Conservation (phyloP, 164 flowering plant species). For the Taxillus chinensis region DNA sequence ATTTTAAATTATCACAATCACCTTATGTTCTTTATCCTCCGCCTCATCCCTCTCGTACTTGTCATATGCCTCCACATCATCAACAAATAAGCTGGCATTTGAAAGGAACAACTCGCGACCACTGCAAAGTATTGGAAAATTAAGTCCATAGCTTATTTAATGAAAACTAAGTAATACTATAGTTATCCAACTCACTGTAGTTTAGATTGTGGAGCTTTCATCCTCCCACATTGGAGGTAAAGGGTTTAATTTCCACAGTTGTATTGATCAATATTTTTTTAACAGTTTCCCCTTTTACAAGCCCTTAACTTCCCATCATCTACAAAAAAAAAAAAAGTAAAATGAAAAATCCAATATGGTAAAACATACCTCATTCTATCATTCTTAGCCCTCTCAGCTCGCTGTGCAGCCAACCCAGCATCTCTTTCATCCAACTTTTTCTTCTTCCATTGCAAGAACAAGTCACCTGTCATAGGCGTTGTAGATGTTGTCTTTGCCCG, state of each 20-base stretch:
- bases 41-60: not conserved
- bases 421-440: conserved; percentile 77
- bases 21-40: not conserved
- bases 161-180: not conserved
- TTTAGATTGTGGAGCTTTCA: too few relatives aligned
- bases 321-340: not conserved
- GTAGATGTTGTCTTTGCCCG: conserved; percentile 65
- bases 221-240: too few relatives aligned
- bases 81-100: conserved; percentile 2
- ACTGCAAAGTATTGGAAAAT: not conserved
- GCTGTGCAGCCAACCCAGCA: conserved; percentile 64
- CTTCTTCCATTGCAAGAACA: conserved; percentile 89
- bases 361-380: conserved; percentile 66
- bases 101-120: conserved; percentile 5
- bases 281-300: too few relatives aligned
- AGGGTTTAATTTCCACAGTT: too few relatives aligned
- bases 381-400: conserved; percentile 91
- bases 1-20: not conserved
- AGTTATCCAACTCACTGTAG: not conserved
- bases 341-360: not conserved
- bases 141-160: not conserved
- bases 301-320: too few relatives aligned
- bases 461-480: conserved; percentile 81
- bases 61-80: conserved; percentile 3
- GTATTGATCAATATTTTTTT: too few relatives aligned